phyloP scores from a whole-genome alignment of 2,329 filamentous ascomycete species.

The Pseudocercospora musae region DNA sequence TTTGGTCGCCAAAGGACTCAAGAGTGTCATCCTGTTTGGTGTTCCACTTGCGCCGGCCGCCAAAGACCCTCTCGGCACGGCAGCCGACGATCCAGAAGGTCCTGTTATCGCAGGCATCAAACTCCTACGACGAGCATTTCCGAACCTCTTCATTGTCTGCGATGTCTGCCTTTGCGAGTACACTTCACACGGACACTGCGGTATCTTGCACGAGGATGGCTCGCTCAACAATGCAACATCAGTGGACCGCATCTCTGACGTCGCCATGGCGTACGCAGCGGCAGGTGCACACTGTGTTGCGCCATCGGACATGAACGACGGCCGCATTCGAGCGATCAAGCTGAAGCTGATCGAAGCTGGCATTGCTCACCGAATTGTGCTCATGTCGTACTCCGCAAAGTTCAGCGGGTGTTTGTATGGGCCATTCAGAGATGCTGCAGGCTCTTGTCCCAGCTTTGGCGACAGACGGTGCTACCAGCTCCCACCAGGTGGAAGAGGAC shows the following conservation, averaged over 20 bases:
- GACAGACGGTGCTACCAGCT: conserved; percentile 97
- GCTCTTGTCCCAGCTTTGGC: conserved; percentile 85
- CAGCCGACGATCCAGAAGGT: conserved; percentile 87
- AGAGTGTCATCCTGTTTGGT: conserved; percentile 92
- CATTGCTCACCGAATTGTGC: conserved; percentile 81
- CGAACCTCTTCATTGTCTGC: conserved; percentile 82
- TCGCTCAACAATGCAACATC: conserved; percentile 89
- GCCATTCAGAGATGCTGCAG: conserved; percentile 93
- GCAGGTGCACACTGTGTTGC: conserved; percentile 96
- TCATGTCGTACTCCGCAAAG: conserved; percentile 98
- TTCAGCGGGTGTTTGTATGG: conserved; percentile 96
- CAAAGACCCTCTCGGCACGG: conserved; percentile 88
- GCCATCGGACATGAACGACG: conserved; percentile 98
- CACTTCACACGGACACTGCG: conserved; percentile 95
- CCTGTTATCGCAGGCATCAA: conserved; percentile 87
- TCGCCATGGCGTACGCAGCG: conserved; percentile 95
- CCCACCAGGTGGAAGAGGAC: conserved; percentile 83
- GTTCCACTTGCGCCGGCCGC: conserved; percentile 76
- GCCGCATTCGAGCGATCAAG: conserved; percentile 95
- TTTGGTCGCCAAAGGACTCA: conserved; percentile 82
- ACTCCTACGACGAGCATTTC: conserved; percentile 78
- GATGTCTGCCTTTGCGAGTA: conserved; percentile 99
- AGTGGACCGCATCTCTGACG: conserved; percentile 90
- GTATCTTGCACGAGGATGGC: conserved; percentile 89
- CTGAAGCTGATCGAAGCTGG: conserved; percentile 94